Base-by-base conservation (phyloP, 108 stramenopile species). In the Fragilariopsis cylindrus region DNA sequence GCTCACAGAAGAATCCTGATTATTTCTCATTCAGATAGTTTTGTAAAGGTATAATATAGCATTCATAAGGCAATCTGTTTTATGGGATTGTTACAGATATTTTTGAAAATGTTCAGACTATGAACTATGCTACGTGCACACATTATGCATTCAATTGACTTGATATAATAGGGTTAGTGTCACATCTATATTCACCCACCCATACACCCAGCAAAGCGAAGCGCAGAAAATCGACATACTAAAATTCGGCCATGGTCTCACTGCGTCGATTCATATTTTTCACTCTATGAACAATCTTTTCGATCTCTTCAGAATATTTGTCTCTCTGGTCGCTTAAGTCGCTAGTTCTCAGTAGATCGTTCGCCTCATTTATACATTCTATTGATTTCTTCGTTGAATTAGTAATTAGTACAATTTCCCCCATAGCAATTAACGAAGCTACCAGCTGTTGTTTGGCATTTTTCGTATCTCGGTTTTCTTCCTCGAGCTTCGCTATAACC, bases 161-260 rank as follows among this genome's bases (percentile, higher is more conserved):
- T 53, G 15, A 53, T 15, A 15, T n/a, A 53, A n/a, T 53, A 12
- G 15, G 52, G 2, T 53, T 15, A 12, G 52, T 15, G 52, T 53
- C 15, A 0, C 52, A n/a, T 53, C 52, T 15, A 12, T 53, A n/a
- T 2, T 15, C 52, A 15, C n/a, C 52, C 52, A n/a, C 2, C 52
- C 15, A 15, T 15, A 1, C 52, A 53, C 52, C 12, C n/a, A 53
- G 30, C 30, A 30, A 30, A 30, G 30, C 30, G 30, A 30, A 30
- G 30, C 30, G 30, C 30, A 30, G 30, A 30, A 30, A 30, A 30
- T 30, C 30, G 30, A 30, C 30, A 45, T 43, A 7, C 48, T 68
- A 68, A 68, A 68, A 68, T 52, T 68, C 67, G 3, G 48, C 67
- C 49, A 50, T 68, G 67, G 67, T 68, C 40, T 68, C 67, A 19